Base-by-base conservation (phyloP, 345 rosid genomes). In the Microthlaspi erraticum region DNA sequence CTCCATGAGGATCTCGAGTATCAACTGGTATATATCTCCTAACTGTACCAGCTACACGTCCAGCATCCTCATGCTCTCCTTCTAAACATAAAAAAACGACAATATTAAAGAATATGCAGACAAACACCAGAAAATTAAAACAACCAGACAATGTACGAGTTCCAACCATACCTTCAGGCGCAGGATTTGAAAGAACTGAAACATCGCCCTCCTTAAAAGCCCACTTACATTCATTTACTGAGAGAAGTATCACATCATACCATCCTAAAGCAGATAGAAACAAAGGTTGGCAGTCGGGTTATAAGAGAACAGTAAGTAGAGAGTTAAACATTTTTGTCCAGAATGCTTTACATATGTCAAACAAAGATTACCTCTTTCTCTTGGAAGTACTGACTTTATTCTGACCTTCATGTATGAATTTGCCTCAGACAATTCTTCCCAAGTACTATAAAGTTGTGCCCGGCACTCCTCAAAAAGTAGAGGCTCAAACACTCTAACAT, bases 361-460 rank as follows among this genome's bases (percentile, higher is more conserved):
- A n/a, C n/a, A n/a, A n/a, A n/a, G n/a, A n/a, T 65, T 86, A 95
- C 99, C 99, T 88, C 99, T 87, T 83, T 95, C 99, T 70, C 99
- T 88, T 79, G 96, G 83, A 72, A 89, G 98, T 52, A 89, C 76
- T 74, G n/a, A 85, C 79, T 86, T 91, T 71, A 94, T 76, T 55
- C 96, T 87, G 72, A 94, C 97, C 75, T 79, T 79, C 73, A 85
- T 68, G 69, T 83, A 90, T 8, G 86, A 68, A 62, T 89, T 93
- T 57, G 93, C 80, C 83, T 94, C 99, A 20, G 83, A 65, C 73
- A 81, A 62, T 81, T 94, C 97, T 82, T 94, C 99, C 99, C 95
- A 94, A 13, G 97, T 77, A 82, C 97, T 85, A 75, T 91, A 86
- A 68, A 94, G 89, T 62, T 94, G 98, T 33, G 99, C 99, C 64